A percentile compares a stretch with the other conserved stretches of the same genome.
Conservation (phyloP, 768 basidiomycete genomes). For the Mycena albidolilacea region DNA sequence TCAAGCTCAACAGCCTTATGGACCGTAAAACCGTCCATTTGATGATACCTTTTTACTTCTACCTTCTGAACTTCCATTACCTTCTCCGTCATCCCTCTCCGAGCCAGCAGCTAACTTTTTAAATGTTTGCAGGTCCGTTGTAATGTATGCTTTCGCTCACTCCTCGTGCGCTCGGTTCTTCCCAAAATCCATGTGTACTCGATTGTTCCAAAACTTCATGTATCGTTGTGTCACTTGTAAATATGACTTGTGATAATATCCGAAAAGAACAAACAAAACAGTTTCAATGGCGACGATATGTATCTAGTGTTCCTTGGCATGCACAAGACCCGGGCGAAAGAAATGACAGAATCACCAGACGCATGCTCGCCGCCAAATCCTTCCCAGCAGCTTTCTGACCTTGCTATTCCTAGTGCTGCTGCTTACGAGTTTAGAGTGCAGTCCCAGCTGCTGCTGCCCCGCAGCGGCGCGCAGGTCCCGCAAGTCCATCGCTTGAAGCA, state of each 20-base stretch:
- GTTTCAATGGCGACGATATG: not conserved
- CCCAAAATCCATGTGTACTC: too few species aligned
- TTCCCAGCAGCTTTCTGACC: slow-evolving; percentile 19
- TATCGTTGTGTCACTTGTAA: too few species aligned
- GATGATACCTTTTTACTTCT: slow-evolving; percentile 33
- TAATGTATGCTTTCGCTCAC: not conserved
- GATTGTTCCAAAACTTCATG: too few species aligned
- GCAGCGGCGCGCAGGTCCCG: slow-evolving; percentile 36
- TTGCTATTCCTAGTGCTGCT: slow-evolving; percentile 5
- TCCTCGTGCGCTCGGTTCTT: too few species aligned
- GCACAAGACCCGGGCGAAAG: not conserved
- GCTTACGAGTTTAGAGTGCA: not conserved
- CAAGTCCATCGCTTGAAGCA: slow-evolving; percentile 49
- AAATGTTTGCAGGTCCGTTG: not conserved
- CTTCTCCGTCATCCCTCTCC: not conserved
- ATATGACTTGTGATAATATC: not conserved
- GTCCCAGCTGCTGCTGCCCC: not conserved
- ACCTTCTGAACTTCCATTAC: slow-evolving; percentile 20
- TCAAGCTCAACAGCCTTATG: slow-evolving; percentile 39
- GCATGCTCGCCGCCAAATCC: slow-evolving; percentile 14
- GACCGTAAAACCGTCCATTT: slow-evolving; percentile 29
- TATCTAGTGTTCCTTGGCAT: not conserved
- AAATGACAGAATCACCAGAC: not conserved
- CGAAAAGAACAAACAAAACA: not conserved
- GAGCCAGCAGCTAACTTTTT: not conserved